Percentiles rank a stretch among this genome's conserved stretches.
Conservation (phyloP, 305 asterid genomes). For the Solanum hybrid region DNA sequence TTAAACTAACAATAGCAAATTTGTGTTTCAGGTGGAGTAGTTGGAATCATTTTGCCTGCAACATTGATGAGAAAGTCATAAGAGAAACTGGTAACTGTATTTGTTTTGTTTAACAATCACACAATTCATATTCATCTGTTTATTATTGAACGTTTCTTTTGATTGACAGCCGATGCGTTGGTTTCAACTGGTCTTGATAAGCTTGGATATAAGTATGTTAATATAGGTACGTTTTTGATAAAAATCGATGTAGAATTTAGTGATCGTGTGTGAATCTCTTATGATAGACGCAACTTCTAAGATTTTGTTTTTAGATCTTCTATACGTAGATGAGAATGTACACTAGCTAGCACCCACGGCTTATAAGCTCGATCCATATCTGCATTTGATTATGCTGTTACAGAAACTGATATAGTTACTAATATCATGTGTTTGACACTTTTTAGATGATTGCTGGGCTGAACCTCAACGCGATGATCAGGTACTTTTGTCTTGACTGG, state of each 20-base stretch:
- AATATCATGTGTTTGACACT: not conserved
- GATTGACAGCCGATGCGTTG: slow-evolving; percentile 63
- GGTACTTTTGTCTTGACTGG: slow-evolving; percentile 20
- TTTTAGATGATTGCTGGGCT: slow-evolving; percentile 89
- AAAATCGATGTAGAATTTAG: not conserved
- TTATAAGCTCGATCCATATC: not conserved
- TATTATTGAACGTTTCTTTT: not conserved
- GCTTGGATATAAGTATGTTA: slow-evolving; percentile 67
- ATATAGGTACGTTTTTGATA: slow-evolving; percentile 41
- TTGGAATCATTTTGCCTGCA: slow-evolving; percentile 67
- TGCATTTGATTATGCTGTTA: not conserved
- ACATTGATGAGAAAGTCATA: slow-evolving; percentile 52
- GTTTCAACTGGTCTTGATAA: slow-evolving; percentile 77
- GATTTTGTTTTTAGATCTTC: not conserved
- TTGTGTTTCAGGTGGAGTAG: slow-evolving; percentile 58
- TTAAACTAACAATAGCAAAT: not conserved
- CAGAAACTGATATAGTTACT: not conserved
- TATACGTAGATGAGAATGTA: not conserved
- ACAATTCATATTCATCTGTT: not conserved
- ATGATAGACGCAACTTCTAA: not conserved
- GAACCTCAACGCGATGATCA: slow-evolving; percentile 46
- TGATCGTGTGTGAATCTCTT: not conserved
- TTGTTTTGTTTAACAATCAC: not conserved
- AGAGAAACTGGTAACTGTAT: slow-evolving; percentile 43
- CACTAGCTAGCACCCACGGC: not conserved